Evolutionary conservation across 2,329 filamentous ascomycete genomes (phyloP).

Genomic region (Exophiala calicioides): DNA sequence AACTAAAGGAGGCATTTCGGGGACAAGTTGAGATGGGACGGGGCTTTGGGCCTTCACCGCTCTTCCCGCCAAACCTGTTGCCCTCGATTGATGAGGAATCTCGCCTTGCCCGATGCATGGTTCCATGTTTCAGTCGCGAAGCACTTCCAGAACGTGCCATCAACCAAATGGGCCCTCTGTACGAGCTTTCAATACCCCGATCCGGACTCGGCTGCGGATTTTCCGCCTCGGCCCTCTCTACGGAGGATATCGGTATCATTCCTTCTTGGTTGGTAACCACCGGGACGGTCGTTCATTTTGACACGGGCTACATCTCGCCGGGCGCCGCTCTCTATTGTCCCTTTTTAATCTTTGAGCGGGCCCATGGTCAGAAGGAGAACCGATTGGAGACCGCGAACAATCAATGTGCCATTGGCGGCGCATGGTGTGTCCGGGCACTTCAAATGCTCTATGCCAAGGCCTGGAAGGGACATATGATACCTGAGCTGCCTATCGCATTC

Average conservation of each 20-base stretch:
- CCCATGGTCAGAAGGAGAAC: constrained; percentile 22
- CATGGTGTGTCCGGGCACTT: constrained; percentile 30
- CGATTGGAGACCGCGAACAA: constrained; percentile 29
- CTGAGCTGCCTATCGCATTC: constrained; percentile 25
- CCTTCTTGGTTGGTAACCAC: constrained; percentile 27
- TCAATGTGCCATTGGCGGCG: constrained; percentile 31
- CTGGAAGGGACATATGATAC: constrained; percentile 21
- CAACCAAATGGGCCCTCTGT: constrained; percentile 20
- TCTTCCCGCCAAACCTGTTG: constrained; percentile 30
- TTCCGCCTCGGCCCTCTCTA: constrained; percentile 20
- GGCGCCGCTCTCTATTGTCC: constrained; percentile 28
- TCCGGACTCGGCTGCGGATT: constrained; percentile 30
- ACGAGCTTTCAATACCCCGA: constrained; percentile 28
- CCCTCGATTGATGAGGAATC: constrained; percentile 25
- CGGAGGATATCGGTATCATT: constrained; percentile 21
- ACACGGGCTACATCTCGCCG: constrained; percentile 29
- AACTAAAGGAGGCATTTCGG: constrained; percentile 23
- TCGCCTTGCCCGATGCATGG: constrained; percentile 28
- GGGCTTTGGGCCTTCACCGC: constrained; percentile 29
- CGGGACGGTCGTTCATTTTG: constrained; percentile 29
- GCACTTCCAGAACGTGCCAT: constrained; percentile 26
- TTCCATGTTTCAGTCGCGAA: constrained; percentile 28
- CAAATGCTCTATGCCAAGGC: constrained; percentile 28
- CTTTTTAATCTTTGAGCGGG: constrained; percentile 28
- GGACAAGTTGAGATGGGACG: constrained; percentile 25